phyloP scores from a whole-genome alignment of 2,329 filamentous ascomycete species.

The Byssochlamys sp. region DNA sequence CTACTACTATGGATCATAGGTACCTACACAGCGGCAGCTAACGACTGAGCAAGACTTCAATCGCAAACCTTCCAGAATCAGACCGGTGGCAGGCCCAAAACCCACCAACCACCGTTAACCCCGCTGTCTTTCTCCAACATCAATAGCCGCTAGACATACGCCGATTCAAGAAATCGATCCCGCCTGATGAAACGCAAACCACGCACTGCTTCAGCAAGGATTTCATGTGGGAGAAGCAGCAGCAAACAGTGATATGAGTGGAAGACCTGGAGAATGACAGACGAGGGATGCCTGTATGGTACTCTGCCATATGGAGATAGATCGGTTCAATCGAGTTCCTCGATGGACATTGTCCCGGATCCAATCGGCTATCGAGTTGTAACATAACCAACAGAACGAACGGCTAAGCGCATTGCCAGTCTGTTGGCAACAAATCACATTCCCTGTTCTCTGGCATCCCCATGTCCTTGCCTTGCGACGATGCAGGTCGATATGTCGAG shows the following conservation, averaged over 20 bases:
- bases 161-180: neutral
- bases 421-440: slow-evolving; percentile 16
- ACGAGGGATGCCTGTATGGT: neutral
- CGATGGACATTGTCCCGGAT: neutral
- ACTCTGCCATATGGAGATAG: neutral
- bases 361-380: neutral
- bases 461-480: neutral
- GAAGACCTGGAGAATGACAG: neutral
- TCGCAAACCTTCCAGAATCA: neutral
- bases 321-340: neutral
- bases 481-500: too few species aligned
- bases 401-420: slow-evolving; percentile 9
- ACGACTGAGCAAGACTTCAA: neutral
- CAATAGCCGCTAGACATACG: neutral
- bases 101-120: neutral
- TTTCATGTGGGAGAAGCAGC: neutral
- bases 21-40: neutral
- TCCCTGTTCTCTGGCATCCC: neutral
- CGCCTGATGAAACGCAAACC: neutral
- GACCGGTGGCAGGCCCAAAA: neutral
- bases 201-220: neutral
- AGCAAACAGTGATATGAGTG: neutral
- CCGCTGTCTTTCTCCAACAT: neutral
- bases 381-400: neutral
- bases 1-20: too few species aligned